Conservation (phyloP, 1,139 yeast genomes). For the Saccharomyces hybrid region DNA sequence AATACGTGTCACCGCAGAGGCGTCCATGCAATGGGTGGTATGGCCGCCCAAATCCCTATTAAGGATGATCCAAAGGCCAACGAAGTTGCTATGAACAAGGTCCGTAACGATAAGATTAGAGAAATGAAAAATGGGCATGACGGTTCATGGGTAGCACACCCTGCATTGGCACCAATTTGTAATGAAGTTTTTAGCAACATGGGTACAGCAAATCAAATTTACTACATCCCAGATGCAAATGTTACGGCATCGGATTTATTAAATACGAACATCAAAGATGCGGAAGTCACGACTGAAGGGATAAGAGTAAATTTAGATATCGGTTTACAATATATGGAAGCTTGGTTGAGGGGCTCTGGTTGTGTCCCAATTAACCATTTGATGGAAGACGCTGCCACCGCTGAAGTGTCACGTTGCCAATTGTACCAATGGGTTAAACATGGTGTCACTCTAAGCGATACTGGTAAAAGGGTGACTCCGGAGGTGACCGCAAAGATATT, state of each 20-base stretch:
- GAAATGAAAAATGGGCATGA: slow-evolving; percentile 71
- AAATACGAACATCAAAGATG: slow-evolving; percentile 56
- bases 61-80: slow-evolving; percentile 55
- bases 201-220: slow-evolving; percentile 75
- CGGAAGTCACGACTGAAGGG: slow-evolving; percentile 56
- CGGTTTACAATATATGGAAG: slow-evolving; percentile 71
- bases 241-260: slow-evolving; percentile 54
- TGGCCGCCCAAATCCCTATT: slow-evolving; percentile 73
- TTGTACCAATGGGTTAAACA: slow-evolving; percentile 77
- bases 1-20: slow-evolving; percentile 60
- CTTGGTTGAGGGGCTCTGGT: slow-evolving; percentile 72
- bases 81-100: slow-evolving; percentile 53
- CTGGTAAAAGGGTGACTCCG: slow-evolving; percentile 50
- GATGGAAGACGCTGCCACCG: slow-evolving; percentile 84
- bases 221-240: slow-evolving; percentile 37
- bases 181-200: slow-evolving; percentile 61
- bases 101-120: slow-evolving; percentile 57
- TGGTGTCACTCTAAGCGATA: slow-evolving; percentile 49
- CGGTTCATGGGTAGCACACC: slow-evolving; percentile 82
- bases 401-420: slow-evolving; percentile 74
- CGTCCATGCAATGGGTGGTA: slow-evolving; percentile 72
- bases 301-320: slow-evolving; percentile 61
- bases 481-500: slow-evolving; percentile 49
- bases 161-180: slow-evolving; percentile 66
- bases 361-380: slow-evolving; percentile 75